A percentile compares a stretch with the other conserved stretches of the same genome.
Conservation (phyloP, 495 filamentous ascomycete species). For the Neurospora sp. region DNA sequence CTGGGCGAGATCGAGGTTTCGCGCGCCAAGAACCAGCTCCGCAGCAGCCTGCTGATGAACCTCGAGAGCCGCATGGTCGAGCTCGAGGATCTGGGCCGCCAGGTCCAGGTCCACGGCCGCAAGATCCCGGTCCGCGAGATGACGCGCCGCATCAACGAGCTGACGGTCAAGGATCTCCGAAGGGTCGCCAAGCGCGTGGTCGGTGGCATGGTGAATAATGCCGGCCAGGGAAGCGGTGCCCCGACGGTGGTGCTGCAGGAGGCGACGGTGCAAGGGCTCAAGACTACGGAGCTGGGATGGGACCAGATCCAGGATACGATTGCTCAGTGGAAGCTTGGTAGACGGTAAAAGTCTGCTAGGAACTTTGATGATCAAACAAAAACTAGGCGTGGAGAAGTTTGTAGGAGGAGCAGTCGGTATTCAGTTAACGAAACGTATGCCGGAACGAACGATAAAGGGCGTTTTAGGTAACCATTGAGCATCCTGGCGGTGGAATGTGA, state of each 20-base stretch:
- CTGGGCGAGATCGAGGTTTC: constrained; percentile 74
- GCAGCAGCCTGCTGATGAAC: constrained; percentile 90
- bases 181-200: constrained; percentile 77
- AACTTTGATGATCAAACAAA: background rate
- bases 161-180: constrained; percentile 74
- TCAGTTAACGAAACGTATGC: background rate
- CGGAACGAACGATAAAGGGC: background rate
- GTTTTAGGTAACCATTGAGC: background rate
- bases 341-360: constrained; percentile 10
- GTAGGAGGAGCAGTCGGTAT: background rate
- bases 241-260: constrained; percentile 96
- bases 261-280: constrained; percentile 44
- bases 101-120: constrained; percentile 88
- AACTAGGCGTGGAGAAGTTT: background rate
- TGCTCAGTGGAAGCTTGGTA: constrained; percentile 72
- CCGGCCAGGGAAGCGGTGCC: constrained; percentile 69
- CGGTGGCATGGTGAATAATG: constrained; percentile 64
- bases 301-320: constrained; percentile 81
- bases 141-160: constrained; percentile 71
- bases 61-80: constrained; percentile 95
- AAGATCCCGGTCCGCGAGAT: constrained; percentile 90
- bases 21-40: constrained; percentile 96
- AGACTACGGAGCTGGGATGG: constrained; percentile 54
- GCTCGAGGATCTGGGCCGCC: constrained; percentile 91
- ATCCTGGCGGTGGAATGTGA: background rate